Conservation (phyloP, 225 moss, liverwort and hornwort genomes). For the Ulota crispa region DNA sequence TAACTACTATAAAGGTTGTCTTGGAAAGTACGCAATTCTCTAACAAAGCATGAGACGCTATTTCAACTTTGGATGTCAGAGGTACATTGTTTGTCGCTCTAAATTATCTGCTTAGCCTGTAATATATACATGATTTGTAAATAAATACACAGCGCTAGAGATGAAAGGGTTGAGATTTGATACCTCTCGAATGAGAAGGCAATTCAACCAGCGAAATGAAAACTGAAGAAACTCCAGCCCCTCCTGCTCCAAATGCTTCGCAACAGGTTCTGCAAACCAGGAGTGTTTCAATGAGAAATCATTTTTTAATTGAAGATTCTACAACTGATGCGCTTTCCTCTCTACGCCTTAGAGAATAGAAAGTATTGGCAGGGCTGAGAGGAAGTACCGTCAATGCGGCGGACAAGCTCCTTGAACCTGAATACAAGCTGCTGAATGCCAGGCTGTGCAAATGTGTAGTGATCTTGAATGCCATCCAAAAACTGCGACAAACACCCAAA, state of each 20-base stretch:
- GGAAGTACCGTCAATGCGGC: conserved; percentile 88
- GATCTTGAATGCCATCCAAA: conserved; percentile 97
- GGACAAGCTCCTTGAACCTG: conserved; percentile 97
- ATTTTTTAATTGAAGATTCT: not conserved
- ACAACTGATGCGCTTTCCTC: not conserved
- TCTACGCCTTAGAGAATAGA: not conserved
- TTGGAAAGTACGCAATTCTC: not conserved
- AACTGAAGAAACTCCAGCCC: conserved; percentile 96
- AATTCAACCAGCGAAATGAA: conserved; percentile 98
- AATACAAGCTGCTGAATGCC: conserved; percentile 99
- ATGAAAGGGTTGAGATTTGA: conserved; percentile 13
- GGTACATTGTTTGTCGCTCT: not conserved
- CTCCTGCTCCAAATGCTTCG: conserved; percentile 91
- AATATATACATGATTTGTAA: not conserved
- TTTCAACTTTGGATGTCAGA: not conserved
- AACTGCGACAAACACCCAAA: conserved; percentile 96
- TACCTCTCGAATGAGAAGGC: conserved; percentile 98
- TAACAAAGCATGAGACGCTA: not conserved
- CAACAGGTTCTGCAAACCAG: conserved; percentile 76
- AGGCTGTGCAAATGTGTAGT: conserved; percentile 99
- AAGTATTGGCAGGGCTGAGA: conserved; percentile 12
- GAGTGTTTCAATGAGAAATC: conserved; percentile 19
- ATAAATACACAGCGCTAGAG: not conserved
- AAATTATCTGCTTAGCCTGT: not conserved
- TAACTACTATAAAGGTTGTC: not conserved